phyloP scores from a whole-genome alignment of 1,139 yeast genomes.

The Geotrichum candidum region DNA sequence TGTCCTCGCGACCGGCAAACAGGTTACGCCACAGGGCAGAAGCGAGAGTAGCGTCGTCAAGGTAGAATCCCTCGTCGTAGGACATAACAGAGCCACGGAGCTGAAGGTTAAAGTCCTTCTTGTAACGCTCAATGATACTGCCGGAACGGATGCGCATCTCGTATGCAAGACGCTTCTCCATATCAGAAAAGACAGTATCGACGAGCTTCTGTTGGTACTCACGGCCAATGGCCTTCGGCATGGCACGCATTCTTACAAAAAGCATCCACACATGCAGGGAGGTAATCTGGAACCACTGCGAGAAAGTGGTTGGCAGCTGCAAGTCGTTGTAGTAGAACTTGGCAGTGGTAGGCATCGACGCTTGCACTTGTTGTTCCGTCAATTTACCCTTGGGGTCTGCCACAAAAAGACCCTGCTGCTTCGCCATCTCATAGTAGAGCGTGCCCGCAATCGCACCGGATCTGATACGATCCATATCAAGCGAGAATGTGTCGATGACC shows the following conservation, averaged over 20 bases:
- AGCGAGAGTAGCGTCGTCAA: slow-evolving; percentile 79
- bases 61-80: slow-evolving; percentile 84
- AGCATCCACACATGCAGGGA: slow-evolving; percentile 89
- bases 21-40: slow-evolving; percentile 59
- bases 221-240: slow-evolving; percentile 84
- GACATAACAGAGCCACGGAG: slow-evolving; percentile 83
- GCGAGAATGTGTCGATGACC: slow-evolving; percentile 56
- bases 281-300: slow-evolving; percentile 93
- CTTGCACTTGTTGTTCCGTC: slow-evolving; percentile 12
- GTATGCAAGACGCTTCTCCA: slow-evolving; percentile 76
- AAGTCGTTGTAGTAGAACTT: slow-evolving; percentile 59
- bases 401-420: slow-evolving; percentile 71
- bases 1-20: slow-evolving; percentile 77
- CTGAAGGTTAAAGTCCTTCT: slow-evolving; percentile 87
- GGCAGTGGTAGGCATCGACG: slow-evolving; percentile 31
- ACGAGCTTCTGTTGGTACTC: slow-evolving; percentile 89
- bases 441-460: slow-evolving; percentile 95
- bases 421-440: slow-evolving; percentile 78
- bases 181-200: slow-evolving; percentile 83
- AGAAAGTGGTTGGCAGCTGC: slow-evolving; percentile 75
- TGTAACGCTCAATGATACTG: slow-evolving; percentile 74
- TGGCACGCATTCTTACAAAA: slow-evolving; percentile 89
- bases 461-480: slow-evolving; percentile 89
- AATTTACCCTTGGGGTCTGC: slow-evolving; percentile 38
- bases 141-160: slow-evolving; percentile 84